Conservation (phyloP, 371 early-diverging fungal species). For the Blakeslea trispora region DNA sequence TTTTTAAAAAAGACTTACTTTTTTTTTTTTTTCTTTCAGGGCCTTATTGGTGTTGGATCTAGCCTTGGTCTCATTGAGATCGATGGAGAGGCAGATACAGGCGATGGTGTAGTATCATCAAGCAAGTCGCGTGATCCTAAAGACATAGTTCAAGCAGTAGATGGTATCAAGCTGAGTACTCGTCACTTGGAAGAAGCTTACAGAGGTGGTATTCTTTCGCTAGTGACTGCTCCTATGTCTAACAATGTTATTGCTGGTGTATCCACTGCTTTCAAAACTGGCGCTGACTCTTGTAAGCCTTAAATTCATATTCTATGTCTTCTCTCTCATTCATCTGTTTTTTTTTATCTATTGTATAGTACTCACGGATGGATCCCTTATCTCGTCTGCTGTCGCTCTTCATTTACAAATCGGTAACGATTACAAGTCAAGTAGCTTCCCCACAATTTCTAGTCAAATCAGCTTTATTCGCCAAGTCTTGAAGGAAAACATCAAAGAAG, state of each 20-base stretch:
- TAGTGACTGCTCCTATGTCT: constrained; percentile 49
- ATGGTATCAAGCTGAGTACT: constrained; percentile 58
- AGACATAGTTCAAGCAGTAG: constrained; percentile 44
- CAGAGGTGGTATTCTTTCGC: constrained; percentile 57
- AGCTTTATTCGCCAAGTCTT: constrained; percentile 58
- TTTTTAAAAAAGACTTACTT: no score
- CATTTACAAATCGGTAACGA: constrained; percentile 61
- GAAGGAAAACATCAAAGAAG: constrained; percentile 22
- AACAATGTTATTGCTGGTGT: constrained; percentile 47
- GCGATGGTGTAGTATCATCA: constrained; percentile 44
- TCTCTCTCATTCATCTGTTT: no score
- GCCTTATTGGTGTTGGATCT: constrained; percentile 51
- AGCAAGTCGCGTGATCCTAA: constrained; percentile 22
- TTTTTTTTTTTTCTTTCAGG: no score
- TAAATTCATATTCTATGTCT: background rate
- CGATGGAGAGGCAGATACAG: constrained; percentile 45
- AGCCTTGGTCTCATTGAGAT: constrained; percentile 59
- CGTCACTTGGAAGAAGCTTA: constrained; percentile 57
- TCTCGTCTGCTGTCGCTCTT: constrained; percentile 57
- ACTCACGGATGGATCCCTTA: constrained; percentile 26
- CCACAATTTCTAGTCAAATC: constrained; percentile 69
- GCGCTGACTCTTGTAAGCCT: constrained; percentile 38
- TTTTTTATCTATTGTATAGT: background rate
- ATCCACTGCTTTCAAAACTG: constrained; percentile 54
- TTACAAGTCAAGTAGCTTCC: constrained; percentile 46